Conservation (phyloP, 148 eudicot genomes). For the Camellia granthamiana region DNA sequence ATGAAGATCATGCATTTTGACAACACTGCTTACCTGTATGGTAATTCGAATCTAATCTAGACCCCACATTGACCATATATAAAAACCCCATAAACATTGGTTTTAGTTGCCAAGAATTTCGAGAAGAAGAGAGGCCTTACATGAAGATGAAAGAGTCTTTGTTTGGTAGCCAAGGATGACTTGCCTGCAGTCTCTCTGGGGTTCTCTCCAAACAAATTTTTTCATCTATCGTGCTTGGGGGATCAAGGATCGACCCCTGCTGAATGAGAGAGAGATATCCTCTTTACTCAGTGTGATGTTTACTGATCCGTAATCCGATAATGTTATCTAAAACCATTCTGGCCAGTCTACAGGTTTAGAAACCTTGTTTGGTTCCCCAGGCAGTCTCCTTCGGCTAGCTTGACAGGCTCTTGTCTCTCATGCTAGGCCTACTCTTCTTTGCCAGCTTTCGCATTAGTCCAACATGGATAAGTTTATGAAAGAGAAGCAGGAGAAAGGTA, state of each 20-base stretch:
- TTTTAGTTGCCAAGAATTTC: not conserved
- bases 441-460: not conserved
- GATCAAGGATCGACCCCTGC: too few species aligned
- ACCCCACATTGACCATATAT: not conserved
- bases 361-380: slow-evolving; percentile 5
- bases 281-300: too few species aligned
- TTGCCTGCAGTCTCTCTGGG: slow-evolving; percentile 19
- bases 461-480: not conserved
- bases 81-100: not conserved
- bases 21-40: not conserved
- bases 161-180: slow-evolving; percentile 21
- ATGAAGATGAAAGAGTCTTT: slow-evolving; percentile 8
- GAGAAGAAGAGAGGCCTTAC: slow-evolving; percentile 11
- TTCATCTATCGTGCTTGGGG: not conserved
- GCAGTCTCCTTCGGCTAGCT: slow-evolving; percentile 15
- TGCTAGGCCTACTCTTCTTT: slow-evolving; percentile 21
- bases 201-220: not conserved
- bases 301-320: too few species aligned
- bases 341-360: not conserved
- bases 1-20: not conserved
- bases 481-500: not conserved
- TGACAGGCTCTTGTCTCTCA: slow-evolving; percentile 21
- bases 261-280: too few species aligned
- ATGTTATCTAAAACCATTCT: too few species aligned
- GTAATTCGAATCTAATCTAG: not conserved